Conservation (phyloP, 495 filamentous ascomycete genomes). For the Penicillium odoratum region DNA sequence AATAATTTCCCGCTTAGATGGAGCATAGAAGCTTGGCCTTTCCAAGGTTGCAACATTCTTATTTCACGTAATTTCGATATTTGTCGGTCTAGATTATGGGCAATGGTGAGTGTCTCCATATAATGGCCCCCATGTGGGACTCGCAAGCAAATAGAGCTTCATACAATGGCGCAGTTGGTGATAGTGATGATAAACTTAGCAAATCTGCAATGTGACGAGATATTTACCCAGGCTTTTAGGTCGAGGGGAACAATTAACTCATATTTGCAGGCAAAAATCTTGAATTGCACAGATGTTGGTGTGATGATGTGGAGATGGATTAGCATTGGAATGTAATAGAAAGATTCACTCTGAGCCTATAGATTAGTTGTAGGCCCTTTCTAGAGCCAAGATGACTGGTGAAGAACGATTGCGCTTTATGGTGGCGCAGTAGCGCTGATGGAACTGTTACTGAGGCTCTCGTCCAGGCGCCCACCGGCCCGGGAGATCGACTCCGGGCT, state of each 20-base stretch:
- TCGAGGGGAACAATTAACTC: slow-evolving; percentile 1
- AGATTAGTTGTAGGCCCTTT: slow-evolving; percentile 10
- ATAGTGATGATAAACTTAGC: slow-evolving; percentile 24
- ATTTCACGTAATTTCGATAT: not conserved
- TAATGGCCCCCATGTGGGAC: slow-evolving; percentile 1
- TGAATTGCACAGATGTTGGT: slow-evolving; percentile 6
- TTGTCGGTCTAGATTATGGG: not conserved
- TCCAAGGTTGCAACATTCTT: not conserved
- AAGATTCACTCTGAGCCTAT: slow-evolving; percentile 17
- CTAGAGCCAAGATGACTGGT: slow-evolving; percentile 14
- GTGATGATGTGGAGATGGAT: not conserved
- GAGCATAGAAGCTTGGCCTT: not conserved
- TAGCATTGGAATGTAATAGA: not conserved
- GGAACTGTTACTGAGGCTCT: slow-evolving; percentile 2
- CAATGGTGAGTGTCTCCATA: slow-evolving; percentile 1
- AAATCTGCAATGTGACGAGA: slow-evolving; percentile 21
- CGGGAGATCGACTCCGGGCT: slow-evolving; percentile 21
- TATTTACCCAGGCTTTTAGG: not conserved
- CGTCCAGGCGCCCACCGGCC: slow-evolving; percentile 7
- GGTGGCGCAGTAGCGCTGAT: slow-evolving; percentile 16
- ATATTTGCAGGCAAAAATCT: not conserved
- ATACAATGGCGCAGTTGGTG: slow-evolving; percentile 39
- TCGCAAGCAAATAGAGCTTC: not conserved
- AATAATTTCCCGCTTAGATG: slow-evolving; percentile 8
- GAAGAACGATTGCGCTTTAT: slow-evolving; percentile 11